Base-by-base conservation (phyloP, 1,284 basidiomycete species). In the Melanopsichium pennsylvanicum region DNA sequence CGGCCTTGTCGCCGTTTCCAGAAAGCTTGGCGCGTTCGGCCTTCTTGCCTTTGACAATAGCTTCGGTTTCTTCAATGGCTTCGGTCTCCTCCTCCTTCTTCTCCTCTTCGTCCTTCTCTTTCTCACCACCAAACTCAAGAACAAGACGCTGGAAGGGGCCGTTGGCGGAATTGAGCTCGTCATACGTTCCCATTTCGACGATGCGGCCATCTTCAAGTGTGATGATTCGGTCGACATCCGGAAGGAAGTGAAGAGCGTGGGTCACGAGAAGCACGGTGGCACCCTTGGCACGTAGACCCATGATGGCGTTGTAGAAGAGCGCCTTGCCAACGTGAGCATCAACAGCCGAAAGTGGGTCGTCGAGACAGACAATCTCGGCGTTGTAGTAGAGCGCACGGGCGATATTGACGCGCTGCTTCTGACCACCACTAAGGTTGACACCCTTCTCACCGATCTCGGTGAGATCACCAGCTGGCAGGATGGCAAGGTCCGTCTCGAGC, bases 401-500 rank as follows among this genome's bases (percentile, higher is more conserved):
- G 40, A 90, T 88, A 75, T 89, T 89, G 54, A 89, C 84, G 82
- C 87, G 71, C 73, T 89, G 88, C 68, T 87, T 87, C 79, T 87
- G 85, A 10, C 86, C 86, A 36, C 86, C 89, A 61, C 82, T 83
- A 6, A 84, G 74, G 18, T 82, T 82, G 58, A 83, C 70, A 33
- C 79, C 66, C 29, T 87, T 56, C 88, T 89, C 87, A 85, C 69
- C 44, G 38, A 79, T 76, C 54, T 72, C 75, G 86, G 90, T 91
- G 62, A 89, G 74, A 78, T 91, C 90, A 9, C 89, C 89, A 73
- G 88, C 87, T 0, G 89, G 86, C 1, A 92, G 83, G 22, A 89
- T 83, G 50, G 88, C 86, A n/a, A 91, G 81, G 79, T 91, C 90
- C 1, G 87, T 84, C 38, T 55, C 69, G 44, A 63, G 75, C 60